A percentile compares a stretch with the other conserved stretches of the same genome.
Conservation (phyloP, 768 basidiomycete genomes). For the Gloeostereum incarnatum region DNA sequence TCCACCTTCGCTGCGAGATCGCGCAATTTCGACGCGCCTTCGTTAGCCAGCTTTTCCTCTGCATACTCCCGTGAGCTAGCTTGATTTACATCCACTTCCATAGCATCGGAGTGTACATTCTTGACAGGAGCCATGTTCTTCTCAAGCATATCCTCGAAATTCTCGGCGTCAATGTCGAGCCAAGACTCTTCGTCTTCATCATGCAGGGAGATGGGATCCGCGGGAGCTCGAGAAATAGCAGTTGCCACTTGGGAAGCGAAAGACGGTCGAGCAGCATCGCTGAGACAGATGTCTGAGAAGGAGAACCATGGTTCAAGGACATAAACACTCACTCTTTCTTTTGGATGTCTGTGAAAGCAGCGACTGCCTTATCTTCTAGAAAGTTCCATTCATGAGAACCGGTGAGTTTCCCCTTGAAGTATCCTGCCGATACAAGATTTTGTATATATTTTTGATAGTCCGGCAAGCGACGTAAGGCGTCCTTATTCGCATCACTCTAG, state of each 20-base stretch:
- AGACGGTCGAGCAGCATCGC: conserved; percentile 55
- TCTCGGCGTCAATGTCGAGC: conserved; percentile 71
- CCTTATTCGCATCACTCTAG: conserved; percentile 58
- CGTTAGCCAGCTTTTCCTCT: conserved; percentile 30
- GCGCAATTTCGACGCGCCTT: conserved; percentile 63
- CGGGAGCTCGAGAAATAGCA: conserved; percentile 40
- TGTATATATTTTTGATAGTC: conserved; percentile 68
- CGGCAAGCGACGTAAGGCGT: conserved; percentile 54
- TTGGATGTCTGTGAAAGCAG: conserved; percentile 53
- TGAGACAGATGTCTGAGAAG: conserved; percentile 14
- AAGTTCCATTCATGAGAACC: conserved; percentile 71
- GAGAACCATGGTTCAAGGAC: neutral
- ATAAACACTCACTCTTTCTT: conserved; percentile 52
- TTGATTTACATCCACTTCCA: conserved; percentile 55
- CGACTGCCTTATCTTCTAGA: conserved; percentile 63
- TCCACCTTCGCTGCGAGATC: conserved; percentile 80
- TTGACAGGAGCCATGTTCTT: conserved; percentile 22
- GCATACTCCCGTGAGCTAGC: no score
- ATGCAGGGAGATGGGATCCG: conserved; percentile 13
- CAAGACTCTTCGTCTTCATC: conserved; percentile 75
- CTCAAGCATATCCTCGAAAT: conserved; percentile 69
- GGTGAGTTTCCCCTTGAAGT: conserved; percentile 71
- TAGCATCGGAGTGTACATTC: conserved; percentile 18
- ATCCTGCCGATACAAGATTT: conserved; percentile 54
- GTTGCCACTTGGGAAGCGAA: conserved; percentile 68